Base-by-base conservation (phyloP, 202 grass and related monocot species). In the Saccharum hybrid region DNA sequence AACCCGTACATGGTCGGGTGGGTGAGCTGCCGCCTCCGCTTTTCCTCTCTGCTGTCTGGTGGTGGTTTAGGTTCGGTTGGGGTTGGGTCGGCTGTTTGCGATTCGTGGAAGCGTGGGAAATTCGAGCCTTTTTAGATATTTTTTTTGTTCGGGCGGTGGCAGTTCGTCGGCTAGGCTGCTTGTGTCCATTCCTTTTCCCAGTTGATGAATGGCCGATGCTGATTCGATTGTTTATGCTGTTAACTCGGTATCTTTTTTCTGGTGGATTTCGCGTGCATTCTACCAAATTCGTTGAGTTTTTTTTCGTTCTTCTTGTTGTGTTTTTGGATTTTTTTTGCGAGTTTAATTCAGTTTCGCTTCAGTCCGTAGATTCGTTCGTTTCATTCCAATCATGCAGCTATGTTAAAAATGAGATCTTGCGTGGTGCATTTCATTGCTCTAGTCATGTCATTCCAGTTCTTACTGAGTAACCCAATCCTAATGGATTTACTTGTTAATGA, bases 1-100 rank as follows among this genome's bases (percentile, higher is more conserved):
- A 94, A 94, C 56, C 95, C 95, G 64, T 93, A 81, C 92, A 91
- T 90, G 86, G 92, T 94, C 63, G 95, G 95, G 95, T 94, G 90
- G 77, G 89, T 88, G 81, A 89, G 81, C 87, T 66, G 82, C 49
- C 33, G 57, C 73, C 72, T 84, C 66, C 62, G 34, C 21, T 48
- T 76, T 57, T 66, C 63, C 10, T 67, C 8, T 8, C 37, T 72
- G 13, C 3, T 26, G 19, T 59, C 1, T 75, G 39, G 40, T 75
- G 59, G 41, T 39, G 11, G 22, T 61, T 64, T 63, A 30, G 43
- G 71, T 80, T 74, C 11, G 18, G 69, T 33, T 38, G 15, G 15
- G 12, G 11, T 60, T 62, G 43, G 60, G 30, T 40, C 38, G 57
- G 54, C 23, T 37, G 63, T 38, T 36, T 28, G 75, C 54, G 70